Evolutionary conservation across 2,329 filamentous ascomycete genomes (phyloP).

Genomic region (Botrytis fragariae): DNA sequence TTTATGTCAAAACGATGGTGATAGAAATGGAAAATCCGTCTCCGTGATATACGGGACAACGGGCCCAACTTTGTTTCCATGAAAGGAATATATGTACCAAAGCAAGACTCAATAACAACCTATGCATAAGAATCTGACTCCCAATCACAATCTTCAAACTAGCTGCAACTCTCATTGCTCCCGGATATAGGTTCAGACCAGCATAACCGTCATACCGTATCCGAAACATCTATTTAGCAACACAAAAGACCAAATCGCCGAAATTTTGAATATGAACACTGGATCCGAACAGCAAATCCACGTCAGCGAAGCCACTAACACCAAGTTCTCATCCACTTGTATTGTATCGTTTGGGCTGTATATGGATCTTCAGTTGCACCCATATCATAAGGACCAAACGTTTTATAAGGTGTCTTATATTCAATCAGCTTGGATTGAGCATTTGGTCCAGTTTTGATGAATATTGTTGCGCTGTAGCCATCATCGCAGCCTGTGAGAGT

Average conservation of each 20-base stretch:
- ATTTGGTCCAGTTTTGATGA: neutral
- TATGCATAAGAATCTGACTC: neutral
- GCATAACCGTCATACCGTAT: neutral
- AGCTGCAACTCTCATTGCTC: neutral
- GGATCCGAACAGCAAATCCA: neutral
- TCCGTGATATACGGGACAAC: neutral
- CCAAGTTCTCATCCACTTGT: neutral
- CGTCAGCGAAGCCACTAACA: neutral
- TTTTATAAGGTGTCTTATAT: neutral
- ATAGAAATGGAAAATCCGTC: neutral
- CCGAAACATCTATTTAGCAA: neutral
- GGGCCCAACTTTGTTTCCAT: neutral
- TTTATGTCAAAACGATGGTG: neutral
- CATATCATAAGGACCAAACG: neutral
- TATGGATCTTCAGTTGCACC: neutral
- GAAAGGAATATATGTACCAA: neutral
- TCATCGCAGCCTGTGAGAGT: neutral
- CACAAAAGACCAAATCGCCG: neutral
- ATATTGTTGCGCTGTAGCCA: neutral
- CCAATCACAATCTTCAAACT: neutral
- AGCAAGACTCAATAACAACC: neutral
- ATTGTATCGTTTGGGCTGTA: neutral
- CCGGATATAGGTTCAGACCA: neutral
- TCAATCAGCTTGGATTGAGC: neutral
- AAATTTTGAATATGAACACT: neutral